phyloP scores from a whole-genome alignment of 2,329 filamentous ascomycete species.

The Paecilomyces sp. region DNA sequence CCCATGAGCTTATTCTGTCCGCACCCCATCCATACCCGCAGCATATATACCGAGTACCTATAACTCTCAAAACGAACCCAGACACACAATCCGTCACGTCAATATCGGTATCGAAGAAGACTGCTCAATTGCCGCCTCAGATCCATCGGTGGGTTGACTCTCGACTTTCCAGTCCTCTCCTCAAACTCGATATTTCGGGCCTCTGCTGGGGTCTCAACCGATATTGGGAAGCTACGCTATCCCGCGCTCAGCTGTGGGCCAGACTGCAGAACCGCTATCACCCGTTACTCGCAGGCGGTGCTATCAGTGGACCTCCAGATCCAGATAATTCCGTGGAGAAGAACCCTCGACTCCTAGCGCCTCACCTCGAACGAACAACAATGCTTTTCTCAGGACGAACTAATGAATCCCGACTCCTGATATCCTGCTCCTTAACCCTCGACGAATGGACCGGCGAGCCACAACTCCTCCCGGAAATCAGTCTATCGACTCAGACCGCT shows the following conservation, averaged over 20 bases:
- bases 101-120: constrained; percentile 18
- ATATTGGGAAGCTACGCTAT: constrained; percentile 34
- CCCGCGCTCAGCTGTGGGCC: constrained; percentile 32
- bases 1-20: constrained; percentile 27
- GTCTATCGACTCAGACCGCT: constrained; percentile 14
- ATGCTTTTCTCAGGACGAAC: constrained; percentile 20
- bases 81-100: constrained; percentile 27
- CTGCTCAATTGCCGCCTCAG: constrained; percentile 18
- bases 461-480: constrained; percentile 28
- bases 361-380: constrained; percentile 29
- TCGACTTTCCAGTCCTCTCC: constrained; percentile 26
- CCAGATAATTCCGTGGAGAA: neutral
- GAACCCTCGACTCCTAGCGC: constrained; percentile 21
- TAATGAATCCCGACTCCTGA: constrained; percentile 15
- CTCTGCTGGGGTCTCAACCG: constrained; percentile 35
- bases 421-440: constrained; percentile 27
- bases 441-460: constrained; percentile 36
- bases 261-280: constrained; percentile 21
- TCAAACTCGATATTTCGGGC: constrained; percentile 31
- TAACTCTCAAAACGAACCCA: constrained; percentile 28
- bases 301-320: neutral
- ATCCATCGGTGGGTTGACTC: constrained; percentile 28
- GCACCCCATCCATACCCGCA: constrained; percentile 29
- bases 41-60: constrained; percentile 22
- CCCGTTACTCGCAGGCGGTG: constrained; percentile 5